Evolutionary conservation across 441 rosid species (phyloP).

Genomic region (Mallotus japonicus): DNA sequence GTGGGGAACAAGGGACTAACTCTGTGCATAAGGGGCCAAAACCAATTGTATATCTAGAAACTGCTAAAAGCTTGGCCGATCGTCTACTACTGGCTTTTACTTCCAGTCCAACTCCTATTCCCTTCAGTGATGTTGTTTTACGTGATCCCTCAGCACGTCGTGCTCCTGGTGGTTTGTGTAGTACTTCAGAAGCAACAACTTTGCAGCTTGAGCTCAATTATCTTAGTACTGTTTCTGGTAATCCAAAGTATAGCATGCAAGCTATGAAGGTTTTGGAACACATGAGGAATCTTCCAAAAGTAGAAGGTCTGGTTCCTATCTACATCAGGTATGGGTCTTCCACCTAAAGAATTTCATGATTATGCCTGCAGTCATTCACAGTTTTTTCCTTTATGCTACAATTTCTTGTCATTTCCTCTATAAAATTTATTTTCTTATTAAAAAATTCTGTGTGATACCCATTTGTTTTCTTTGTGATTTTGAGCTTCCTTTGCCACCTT

Average conservation of each 20-base stretch:
- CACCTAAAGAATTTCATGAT: constrained; percentile 8
- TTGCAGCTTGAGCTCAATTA: constrained; percentile 96
- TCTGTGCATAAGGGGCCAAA: no score
- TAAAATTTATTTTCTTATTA: no score
- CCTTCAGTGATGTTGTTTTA: constrained; percentile 81
- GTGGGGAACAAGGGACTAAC: no score
- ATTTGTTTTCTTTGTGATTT: neutral
- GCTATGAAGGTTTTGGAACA: constrained; percentile 97
- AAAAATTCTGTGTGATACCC: neutral
- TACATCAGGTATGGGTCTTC: constrained; percentile 66
- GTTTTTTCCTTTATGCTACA: neutral
- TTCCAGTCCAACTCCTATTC: constrained; percentile 84
- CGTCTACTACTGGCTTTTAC: constrained; percentile 77
- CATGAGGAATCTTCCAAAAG: constrained; percentile 78
- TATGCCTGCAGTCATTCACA: neutral
- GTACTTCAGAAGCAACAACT: constrained; percentile 89
- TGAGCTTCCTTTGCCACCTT: neutral
- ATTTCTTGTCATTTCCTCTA: neutral
- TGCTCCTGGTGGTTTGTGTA: constrained; percentile 86
- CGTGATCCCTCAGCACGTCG: constrained; percentile 79
- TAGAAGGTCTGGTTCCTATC: constrained; percentile 81
- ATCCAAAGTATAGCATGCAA: constrained; percentile 74
- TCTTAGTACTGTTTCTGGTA: constrained; percentile 84
- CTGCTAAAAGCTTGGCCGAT: constrained; percentile 63
- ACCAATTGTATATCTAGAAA: no score